Evolutionary conservation across 2,329 filamentous ascomycete species (phyloP).

Genomic region (Colletotrichum limetticola): DNA sequence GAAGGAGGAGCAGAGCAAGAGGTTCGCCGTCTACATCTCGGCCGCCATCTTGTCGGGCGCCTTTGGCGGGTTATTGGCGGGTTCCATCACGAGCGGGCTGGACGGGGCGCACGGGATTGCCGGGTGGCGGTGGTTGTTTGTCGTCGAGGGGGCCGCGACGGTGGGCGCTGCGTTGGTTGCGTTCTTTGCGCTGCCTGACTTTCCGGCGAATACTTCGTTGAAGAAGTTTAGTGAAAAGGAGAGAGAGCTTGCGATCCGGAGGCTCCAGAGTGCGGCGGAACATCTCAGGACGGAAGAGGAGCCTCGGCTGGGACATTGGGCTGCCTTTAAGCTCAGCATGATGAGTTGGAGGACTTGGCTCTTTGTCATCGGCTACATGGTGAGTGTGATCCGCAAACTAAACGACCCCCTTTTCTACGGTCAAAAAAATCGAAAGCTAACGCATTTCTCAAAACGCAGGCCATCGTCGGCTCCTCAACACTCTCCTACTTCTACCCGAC

Average conservation of each 20-base stretch:
- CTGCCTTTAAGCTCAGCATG: conserved; percentile 41
- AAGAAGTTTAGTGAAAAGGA: conserved; percentile 67
- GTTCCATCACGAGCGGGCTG: conserved; percentile 66
- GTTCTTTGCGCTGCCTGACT: conserved; percentile 77
- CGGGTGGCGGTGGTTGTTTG: conserved; percentile 66
- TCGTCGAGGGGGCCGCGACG: conserved; percentile 73
- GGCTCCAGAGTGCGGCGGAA: conserved; percentile 71
- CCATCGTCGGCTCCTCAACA: conserved; percentile 44
- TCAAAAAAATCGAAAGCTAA: too few species aligned
- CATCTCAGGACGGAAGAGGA: conserved; percentile 70
- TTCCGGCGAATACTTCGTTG: conserved; percentile 67
- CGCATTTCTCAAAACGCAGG: too few species aligned
- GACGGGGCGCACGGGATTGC: conserved; percentile 59
- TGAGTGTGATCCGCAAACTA: too few species aligned
- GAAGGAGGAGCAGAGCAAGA: conserved; percentile 43
- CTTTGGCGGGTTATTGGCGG: conserved; percentile 71
- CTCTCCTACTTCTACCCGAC: conserved; percentile 48
- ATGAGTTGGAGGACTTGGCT: conserved; percentile 53
- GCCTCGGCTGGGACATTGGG: conserved; percentile 55
- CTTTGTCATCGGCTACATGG: conserved; percentile 54
- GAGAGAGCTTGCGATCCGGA: conserved; percentile 67
- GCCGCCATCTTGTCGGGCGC: conserved; percentile 76
- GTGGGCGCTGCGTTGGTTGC: conserved; percentile 69
- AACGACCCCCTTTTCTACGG: too few species aligned
- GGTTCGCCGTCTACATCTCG: conserved; percentile 74